These are phyloP conservation scores for Pichia cabralensis DNA, from an alignment of 805 yeast species.

Conservation along the genomic window DNA sequence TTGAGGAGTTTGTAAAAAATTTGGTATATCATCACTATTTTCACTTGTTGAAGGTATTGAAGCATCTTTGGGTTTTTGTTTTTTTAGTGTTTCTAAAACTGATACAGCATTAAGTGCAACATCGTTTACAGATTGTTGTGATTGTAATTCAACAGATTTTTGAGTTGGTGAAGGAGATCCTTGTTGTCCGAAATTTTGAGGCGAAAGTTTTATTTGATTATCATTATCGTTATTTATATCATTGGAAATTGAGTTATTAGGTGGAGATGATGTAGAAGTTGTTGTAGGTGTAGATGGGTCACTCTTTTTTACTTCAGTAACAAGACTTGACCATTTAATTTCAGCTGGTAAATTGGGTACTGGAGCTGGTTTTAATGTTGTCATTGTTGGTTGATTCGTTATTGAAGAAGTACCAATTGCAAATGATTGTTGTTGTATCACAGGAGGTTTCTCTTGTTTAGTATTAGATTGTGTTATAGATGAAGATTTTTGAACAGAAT, in stretches of 20 bases:
- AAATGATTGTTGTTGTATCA: too few species aligned
- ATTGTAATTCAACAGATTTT: too few species aligned
- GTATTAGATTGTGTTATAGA: not conserved
- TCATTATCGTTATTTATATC: too few species aligned
- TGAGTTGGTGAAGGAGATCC: too few species aligned
- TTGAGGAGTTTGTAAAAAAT: too few species aligned
- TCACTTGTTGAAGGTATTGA: conserved; percentile 2
- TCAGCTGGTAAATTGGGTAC: conserved; percentile 26
- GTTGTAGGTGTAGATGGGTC: too few species aligned
- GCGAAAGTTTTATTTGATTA: too few species aligned
- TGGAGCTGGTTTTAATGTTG: conserved; percentile 28
- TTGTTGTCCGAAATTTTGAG: too few species aligned
- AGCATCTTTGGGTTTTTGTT: conserved; percentile 23
- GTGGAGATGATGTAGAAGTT: conserved; percentile 1
- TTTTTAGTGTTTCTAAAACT: conserved; percentile 27
- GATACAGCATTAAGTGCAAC: conserved; percentile 29
- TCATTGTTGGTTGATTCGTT: conserved; percentile 15
- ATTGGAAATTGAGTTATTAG: not conserved
- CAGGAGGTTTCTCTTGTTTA: conserved; percentile 7
- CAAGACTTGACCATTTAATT: conserved; percentile 27
- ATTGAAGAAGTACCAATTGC: conserved; percentile 12
- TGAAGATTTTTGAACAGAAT: not conserved
- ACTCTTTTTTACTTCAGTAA: conserved; percentile 16
- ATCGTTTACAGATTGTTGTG: conserved; percentile 17
- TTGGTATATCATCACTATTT: too few species aligned